Evolutionary conservation across 768 basidiomycete genomes (phyloP).

Genomic region (Butyriboletus loyo): DNA sequence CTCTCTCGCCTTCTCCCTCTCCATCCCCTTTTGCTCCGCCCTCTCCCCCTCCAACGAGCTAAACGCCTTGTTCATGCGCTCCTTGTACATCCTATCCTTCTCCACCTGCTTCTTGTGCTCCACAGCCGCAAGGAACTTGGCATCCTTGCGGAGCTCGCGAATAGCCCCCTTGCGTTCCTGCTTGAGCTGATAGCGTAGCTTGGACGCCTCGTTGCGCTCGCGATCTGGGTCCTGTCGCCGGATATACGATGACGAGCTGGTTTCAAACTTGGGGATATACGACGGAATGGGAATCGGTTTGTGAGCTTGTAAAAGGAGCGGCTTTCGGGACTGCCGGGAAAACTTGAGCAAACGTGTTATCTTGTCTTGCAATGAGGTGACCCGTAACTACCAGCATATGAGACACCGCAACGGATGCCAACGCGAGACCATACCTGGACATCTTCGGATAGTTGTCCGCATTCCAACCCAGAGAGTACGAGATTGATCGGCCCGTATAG

Average conservation of each 20-base stretch:
- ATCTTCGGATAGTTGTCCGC: slow-evolving; percentile 42
- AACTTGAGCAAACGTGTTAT: slow-evolving; percentile 70
- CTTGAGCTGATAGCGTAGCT: slow-evolving; percentile 85
- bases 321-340: slow-evolving; percentile 64
- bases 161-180: slow-evolving; percentile 97
- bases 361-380: slow-evolving; percentile 45
- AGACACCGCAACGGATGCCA: slow-evolving; percentile 4
- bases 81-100: slow-evolving; percentile 79
- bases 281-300: slow-evolving; percentile 95
- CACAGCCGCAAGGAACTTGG: slow-evolving; percentile 86
- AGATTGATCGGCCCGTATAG: slow-evolving; percentile 66
- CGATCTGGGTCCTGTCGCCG: slow-evolving; percentile 87
- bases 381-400: slow-evolving; percentile 40
- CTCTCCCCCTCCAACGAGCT: slow-evolving; percentile 80
- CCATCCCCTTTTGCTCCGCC: slow-evolving; percentile 92
- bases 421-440: slow-evolving; percentile 49
- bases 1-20: slow-evolving; percentile 74
- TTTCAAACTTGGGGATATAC: slow-evolving; percentile 92
- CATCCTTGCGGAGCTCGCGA: slow-evolving; percentile 92
- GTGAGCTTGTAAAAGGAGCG: slow-evolving; percentile 85
- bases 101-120: slow-evolving; percentile 80
- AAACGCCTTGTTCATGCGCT: slow-evolving; percentile 80
- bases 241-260: slow-evolving; percentile 66
- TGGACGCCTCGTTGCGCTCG: slow-evolving; percentile 82
- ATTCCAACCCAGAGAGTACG: slow-evolving; percentile 54